phyloP scores from a whole-genome alignment of 306 rosid species.

The Cucurbita moschata region DNA sequence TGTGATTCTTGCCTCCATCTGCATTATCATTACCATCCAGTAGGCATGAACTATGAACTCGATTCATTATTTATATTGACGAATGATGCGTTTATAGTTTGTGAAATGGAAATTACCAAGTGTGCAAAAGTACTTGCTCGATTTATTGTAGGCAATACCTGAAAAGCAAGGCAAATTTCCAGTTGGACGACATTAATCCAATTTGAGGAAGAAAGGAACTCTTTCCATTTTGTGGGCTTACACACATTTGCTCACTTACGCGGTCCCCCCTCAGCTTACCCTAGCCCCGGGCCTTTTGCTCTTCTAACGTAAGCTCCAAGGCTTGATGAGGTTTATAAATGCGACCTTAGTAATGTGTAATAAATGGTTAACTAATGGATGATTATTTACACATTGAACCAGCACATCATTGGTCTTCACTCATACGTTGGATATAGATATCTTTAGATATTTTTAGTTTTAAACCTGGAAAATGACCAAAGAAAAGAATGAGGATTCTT shows the following conservation, averaged over 20 bases:
- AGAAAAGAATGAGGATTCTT: background rate
- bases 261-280: background rate
- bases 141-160: background rate
- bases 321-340: background rate
- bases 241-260: too few relatives aligned
- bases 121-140: background rate
- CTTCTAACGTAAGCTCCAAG: background rate
- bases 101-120: background rate
- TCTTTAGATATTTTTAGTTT: background rate
- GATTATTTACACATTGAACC: background rate
- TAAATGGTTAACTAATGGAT: background rate
- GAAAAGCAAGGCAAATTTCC: background rate
- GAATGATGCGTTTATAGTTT: background rate
- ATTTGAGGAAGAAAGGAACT: too few relatives aligned
- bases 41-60: slow-evolving; percentile 6
- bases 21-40: background rate
- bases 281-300: background rate
- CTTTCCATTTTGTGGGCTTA: too few relatives aligned
- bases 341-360: background rate
- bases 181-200: too few relatives aligned
- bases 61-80: background rate
- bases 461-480: background rate
- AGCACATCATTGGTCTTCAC: background rate
- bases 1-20: slow-evolving; percentile 1
- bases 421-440: background rate